phyloP scores from a whole-genome alignment of 73 alveolate genomes.

The Breviolum minutum region DNA sequence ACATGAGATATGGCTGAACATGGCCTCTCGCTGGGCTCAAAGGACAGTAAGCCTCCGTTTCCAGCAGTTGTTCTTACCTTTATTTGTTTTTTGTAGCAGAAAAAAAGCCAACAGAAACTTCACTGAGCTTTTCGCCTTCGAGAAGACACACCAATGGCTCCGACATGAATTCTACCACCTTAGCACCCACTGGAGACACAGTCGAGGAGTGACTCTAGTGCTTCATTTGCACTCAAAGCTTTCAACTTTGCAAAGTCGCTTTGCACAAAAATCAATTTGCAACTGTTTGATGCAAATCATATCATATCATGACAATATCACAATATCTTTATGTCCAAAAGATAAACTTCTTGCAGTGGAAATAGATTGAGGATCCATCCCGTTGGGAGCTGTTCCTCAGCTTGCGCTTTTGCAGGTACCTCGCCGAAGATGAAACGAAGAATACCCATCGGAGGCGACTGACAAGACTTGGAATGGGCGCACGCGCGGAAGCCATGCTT shows the following conservation, averaged over 20 bases:
- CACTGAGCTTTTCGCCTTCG: not conserved
- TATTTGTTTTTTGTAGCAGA: no score
- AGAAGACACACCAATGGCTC: constrained; percentile 59
- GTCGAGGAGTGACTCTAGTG: not conserved
- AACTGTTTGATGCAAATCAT: no score
- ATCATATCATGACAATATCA: no score
- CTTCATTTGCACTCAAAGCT: not conserved
- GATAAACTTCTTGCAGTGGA: not conserved
- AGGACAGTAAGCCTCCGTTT: constrained; percentile 49
- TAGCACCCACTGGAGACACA: not conserved
- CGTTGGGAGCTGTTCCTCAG: constrained; percentile 68
- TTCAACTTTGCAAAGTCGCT: no score
- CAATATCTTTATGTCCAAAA: not conserved
- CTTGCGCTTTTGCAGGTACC: constrained; percentile 73
- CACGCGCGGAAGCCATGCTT: constrained; percentile 92
- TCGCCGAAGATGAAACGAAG: not conserved
- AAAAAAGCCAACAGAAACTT: not conserved
- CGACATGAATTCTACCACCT: constrained; percentile 80
- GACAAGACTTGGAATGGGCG: not conserved
- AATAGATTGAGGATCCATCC: not conserved
- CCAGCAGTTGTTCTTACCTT: no score
- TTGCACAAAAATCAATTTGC: no score
- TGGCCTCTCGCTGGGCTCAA: constrained; percentile 71
- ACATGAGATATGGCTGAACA: not conserved
- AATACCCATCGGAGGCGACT: no score